phyloP scores from a whole-genome alignment of 2,329 filamentous ascomycete genomes.

The Lecanoromycetidae sp. region DNA sequence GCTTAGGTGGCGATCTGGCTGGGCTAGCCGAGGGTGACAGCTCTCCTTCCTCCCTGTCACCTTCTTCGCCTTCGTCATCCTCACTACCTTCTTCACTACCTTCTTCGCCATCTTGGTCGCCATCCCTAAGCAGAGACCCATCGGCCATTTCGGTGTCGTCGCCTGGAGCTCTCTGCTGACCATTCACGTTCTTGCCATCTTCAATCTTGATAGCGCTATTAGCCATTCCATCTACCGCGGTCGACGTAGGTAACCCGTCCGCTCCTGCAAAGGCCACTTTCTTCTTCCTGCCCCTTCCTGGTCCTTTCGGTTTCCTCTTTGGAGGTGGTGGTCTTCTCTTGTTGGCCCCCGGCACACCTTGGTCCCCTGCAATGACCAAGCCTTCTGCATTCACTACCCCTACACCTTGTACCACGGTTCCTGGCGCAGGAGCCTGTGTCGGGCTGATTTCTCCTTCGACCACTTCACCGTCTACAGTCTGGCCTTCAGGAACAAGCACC shows the following conservation, averaged over 20 bases:
- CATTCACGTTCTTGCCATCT: conserved; percentile 29
- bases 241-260: conserved; percentile 19
- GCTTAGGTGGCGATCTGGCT: conserved; percentile 2
- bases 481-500: conserved; percentile 67
- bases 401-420: conserved; percentile 48
- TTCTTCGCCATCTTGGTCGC: conserved; percentile 38
- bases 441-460: conserved; percentile 40
- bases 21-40: conserved; percentile 33
- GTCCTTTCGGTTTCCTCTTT: conserved; percentile 69
- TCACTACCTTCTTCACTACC: conserved; percentile 37
- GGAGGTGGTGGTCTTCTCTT: conserved; percentile 60
- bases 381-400: conserved; percentile 50
- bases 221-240: neutral
- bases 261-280: conserved; percentile 48
- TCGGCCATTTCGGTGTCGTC: conserved; percentile 40
- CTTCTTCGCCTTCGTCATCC: conserved; percentile 38
- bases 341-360: conserved; percentile 35
- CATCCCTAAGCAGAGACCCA: conserved; percentile 29
- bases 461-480: conserved; percentile 70
- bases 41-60: conserved; percentile 37
- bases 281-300: conserved; percentile 66
- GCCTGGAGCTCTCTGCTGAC: conserved; percentile 29
- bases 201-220: conserved; percentile 22
- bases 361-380: conserved; percentile 41
- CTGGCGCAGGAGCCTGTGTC: conserved; percentile 41